phyloP scores from a whole-genome alignment of 805 yeast species.

The Wickerhamomyces hampshirensis region DNA sequence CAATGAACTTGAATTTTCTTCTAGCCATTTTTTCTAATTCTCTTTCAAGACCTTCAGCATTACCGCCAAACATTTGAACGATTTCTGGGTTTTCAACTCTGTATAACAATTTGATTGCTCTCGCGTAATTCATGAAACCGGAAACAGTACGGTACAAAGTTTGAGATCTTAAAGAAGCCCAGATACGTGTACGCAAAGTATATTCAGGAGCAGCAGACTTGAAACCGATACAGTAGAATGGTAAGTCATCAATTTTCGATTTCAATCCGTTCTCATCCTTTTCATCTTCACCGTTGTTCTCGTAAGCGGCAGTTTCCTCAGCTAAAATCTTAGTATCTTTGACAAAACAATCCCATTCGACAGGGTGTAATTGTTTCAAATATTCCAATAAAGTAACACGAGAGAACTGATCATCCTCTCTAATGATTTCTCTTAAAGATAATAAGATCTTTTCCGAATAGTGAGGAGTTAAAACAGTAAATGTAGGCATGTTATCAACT shows the following conservation, averaged over 20 bases:
- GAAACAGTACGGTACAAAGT: conserved; percentile 95
- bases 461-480: conserved; percentile 95
- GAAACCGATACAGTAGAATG: conserved; percentile 95
- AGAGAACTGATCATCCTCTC: conserved; percentile 95
- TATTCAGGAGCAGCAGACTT: conserved; percentile 97
- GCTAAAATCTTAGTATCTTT: conserved; percentile 94
- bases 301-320: conserved; percentile 83
- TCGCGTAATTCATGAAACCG: conserved; percentile 97
- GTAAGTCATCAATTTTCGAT: conserved; percentile 84
- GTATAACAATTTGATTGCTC: conserved; percentile 90
- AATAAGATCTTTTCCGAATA: conserved; percentile 90
- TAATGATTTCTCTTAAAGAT: conserved; percentile 91
- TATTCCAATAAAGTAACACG: conserved; percentile 92
- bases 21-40: conserved; percentile 89
- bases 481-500: conserved; percentile 99
- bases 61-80: conserved; percentile 98
- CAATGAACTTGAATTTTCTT: conserved; percentile 76
- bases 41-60: conserved; percentile 92
- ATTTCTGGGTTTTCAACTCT: conserved; percentile 94
- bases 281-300: conserved; percentile 36
- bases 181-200: conserved; percentile 91
- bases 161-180: conserved; percentile 98
- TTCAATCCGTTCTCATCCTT: conserved; percentile 69
- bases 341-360: conserved; percentile 97
- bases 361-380: conserved; percentile 90